Evolutionary conservation across 2,329 filamentous ascomycete genomes (phyloP).

Genomic region (Chalaropsis thielavioides): DNA sequence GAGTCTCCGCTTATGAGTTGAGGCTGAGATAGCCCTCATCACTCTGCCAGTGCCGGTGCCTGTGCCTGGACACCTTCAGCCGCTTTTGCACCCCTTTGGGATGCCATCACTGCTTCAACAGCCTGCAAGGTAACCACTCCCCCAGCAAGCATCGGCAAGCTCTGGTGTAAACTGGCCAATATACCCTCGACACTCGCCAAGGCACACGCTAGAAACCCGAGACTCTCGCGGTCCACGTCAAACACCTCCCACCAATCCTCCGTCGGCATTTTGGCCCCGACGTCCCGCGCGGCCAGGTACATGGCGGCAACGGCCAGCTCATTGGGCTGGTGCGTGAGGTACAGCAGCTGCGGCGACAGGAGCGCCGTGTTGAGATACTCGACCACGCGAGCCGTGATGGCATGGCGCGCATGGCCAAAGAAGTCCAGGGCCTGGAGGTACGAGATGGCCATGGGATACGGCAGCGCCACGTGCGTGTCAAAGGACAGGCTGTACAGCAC

Average conservation of each 20-base stretch:
- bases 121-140: slow-evolving; percentile 44
- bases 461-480: slow-evolving; percentile 70
- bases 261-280: slow-evolving; percentile 62
- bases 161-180: slow-evolving; percentile 43
- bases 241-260: slow-evolving; percentile 97
- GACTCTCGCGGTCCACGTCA: slow-evolving; percentile 83
- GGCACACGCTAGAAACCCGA: slow-evolving; percentile 81
- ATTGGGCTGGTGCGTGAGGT: slow-evolving; percentile 81
- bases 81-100: slow-evolving; percentile 17
- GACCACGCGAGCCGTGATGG: slow-evolving; percentile 38
- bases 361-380: slow-evolving; percentile 76
- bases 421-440: slow-evolving; percentile 84
- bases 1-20: too few relatives aligned
- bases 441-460: slow-evolving; percentile 74
- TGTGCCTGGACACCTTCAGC: slow-evolving; percentile 16
- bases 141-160: slow-evolving; percentile 33
- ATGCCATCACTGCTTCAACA: slow-evolving; percentile 30
- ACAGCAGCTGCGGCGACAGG: slow-evolving; percentile 75
- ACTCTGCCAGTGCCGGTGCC: too few relatives aligned
- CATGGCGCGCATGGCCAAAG: slow-evolving; percentile 22
- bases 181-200: slow-evolving; percentile 67
- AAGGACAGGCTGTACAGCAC: slow-evolving; percentile 67
- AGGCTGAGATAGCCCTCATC: too few relatives aligned
- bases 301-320: slow-evolving; percentile 76
- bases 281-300: slow-evolving; percentile 73